Evolutionary conservation across 441 rosid genomes (phyloP).

Genomic region (Kokia cookei): DNA sequence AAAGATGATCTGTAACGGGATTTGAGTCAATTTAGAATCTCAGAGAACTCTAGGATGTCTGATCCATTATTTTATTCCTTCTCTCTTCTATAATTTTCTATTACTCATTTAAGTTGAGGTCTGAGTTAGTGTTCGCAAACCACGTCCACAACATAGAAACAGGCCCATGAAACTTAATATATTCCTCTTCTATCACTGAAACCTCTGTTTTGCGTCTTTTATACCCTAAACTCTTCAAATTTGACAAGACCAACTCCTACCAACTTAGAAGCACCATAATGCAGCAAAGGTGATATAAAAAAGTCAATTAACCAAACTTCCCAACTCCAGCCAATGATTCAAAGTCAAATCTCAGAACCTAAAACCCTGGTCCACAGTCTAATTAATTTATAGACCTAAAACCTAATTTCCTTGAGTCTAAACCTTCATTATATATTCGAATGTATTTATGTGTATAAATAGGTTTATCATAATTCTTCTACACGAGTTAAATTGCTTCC

Average conservation of each 20-base stretch:
- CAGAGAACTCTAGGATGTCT: neutral
- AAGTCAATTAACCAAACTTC: neutral
- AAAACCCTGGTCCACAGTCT: neutral
- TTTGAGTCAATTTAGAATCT: neutral
- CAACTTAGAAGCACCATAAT: neutral
- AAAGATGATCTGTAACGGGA: neutral
- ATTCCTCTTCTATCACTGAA: neutral
- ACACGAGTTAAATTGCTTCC: neutral
- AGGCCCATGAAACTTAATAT: neutral
- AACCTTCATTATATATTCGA: neutral
- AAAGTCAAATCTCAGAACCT: neutral
- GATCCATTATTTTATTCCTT: neutral
- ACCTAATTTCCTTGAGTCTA: neutral
- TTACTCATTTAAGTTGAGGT: neutral
- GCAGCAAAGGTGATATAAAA: neutral
- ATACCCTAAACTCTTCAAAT: neutral
- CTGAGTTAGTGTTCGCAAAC: neutral
- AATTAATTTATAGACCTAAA: neutral
- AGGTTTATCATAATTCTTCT: neutral
- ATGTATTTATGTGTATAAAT: neutral
- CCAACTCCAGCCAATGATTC: neutral
- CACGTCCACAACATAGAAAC: neutral
- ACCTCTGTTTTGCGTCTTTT: neutral
- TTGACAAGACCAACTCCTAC: neutral
- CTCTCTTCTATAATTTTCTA: neutral